Evolutionary conservation across 1,284 basidiomycete species (phyloP), one percentile per base, ranked within the genome.

Genomic region (Cutaneotrichosporon mucoides): DNA sequence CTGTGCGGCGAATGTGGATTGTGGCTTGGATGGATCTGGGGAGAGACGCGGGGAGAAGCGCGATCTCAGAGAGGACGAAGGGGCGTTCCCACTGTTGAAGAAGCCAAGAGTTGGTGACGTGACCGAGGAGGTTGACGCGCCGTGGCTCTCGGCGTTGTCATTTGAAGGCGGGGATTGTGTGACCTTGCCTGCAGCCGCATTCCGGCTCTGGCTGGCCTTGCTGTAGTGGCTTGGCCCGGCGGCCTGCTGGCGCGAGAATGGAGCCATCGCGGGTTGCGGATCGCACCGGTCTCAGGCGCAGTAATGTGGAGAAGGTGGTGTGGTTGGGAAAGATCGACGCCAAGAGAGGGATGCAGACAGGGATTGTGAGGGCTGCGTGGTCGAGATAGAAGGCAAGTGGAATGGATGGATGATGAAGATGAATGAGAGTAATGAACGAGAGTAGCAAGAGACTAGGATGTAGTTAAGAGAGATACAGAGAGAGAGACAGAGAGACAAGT

Each of bases 181-280:
- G 45, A 33, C 37, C 53, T 55, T 55, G 36, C 24, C 24, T 24
- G 11, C 13, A 16, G 36, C 33, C 37, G 36, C 10, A 43, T 42
- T 10, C 36, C 49, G 49, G 35, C 35, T 24, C 24, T 16, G 16
- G 44, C 24, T 33, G 44, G 44, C 8, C 11, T 13, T 49, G 36
- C 12, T 38, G 10, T 37, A 8, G 48, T 36, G 37, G 38, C 49
- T 51, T 24, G 49, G 49, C 16, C 49, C 49, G 15, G 15, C 52
- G 38, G 41, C 9, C 42, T 53, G 52, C 34, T 34, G 41, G 52
- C 42, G 52, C 24, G 52, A 53, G 35, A 53, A 53, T 5, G 52
- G 52, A 3, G 41, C 52, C 52, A 53, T 53, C 8, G 52, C 24
- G 36, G n/a, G 38, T 40, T 40, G 38, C 12, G 38, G 40, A 41